Base-by-base conservation (phyloP, 2,329 filamentous ascomycete species). In the Pseudogymnoascus sp. region DNA sequence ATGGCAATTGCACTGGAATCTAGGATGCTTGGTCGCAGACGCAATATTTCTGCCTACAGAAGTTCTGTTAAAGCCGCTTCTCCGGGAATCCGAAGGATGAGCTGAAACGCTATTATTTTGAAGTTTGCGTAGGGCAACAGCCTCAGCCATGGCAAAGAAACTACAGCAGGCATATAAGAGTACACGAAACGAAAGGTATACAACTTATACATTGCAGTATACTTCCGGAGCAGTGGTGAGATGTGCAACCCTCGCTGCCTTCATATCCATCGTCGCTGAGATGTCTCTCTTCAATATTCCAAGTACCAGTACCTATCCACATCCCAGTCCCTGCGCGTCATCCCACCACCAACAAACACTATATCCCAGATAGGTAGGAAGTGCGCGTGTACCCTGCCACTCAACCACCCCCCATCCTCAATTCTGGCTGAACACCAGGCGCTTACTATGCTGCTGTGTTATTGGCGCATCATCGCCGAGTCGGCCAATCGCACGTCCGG, bases 291-390 rank as follows among this genome's bases (percentile, higher is more conserved):
- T 18, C 45, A 9, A 52, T 52, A 52, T 52, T 30, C 45, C n/a
- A 52, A 33, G 45, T 52, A 52, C 15, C 45, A 19, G 45, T 52
- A 52, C 45, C 45, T 52, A 52, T 52, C 26, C 15, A 5, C 26
- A 52, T 52, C 45, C 45, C 45, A 19, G 45, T 52, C 45, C 45
- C 26, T 52, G 45, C 26, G 45, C 45, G 45, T 52, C 45, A 33
- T 52, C 45, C n/a, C 23, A 52, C 41, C 23, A 45, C 21, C 39
- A 52, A 18, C 45, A 13, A 18, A 52, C 45, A 52, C 45, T 52
- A 18, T 52, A 30, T 15, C 45, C 15, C 45, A 30, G 45, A 52
- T 28, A 19, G 45, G 45, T 26, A 52, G 4, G n/a, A 30, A 18
- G 5, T 52, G n/a, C 45, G 26, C 45, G 45, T 30, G n/a, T 52